phyloP scores from a whole-genome alignment of 305 asterid species.

The Solanum hybrid region DNA sequence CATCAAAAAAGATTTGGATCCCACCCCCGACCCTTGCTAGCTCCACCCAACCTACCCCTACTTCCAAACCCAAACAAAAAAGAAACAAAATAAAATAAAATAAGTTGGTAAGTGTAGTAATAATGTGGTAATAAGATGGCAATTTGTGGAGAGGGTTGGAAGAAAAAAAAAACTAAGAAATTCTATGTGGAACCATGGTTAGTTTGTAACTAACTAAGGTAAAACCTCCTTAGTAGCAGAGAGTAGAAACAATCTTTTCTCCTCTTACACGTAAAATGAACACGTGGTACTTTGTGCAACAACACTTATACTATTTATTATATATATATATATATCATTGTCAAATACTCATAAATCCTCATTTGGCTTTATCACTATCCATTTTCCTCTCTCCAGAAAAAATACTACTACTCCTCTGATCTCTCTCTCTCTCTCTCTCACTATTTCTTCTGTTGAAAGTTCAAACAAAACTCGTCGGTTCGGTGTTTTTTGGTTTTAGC shows the following conservation, averaged over 20 bases:
- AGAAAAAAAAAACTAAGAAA: neutral
- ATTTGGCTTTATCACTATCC: neutral
- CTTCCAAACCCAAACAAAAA: neutral
- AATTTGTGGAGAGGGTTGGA: neutral
- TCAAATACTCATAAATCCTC: neutral
- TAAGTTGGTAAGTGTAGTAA: neutral
- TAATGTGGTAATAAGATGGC: neutral
- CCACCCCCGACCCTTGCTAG: neutral
- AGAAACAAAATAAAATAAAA: neutral
- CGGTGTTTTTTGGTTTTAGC: neutral
- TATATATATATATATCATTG: too few species aligned
- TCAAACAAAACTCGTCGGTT: neutral
- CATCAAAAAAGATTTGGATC: neutral
- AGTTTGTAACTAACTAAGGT: neutral
- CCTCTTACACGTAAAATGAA: neutral
- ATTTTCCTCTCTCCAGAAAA: neutral
- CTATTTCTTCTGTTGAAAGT: neutral
- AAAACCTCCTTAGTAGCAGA: neutral
- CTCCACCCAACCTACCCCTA: neutral
- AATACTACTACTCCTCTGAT: neutral
- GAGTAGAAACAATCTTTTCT: neutral
- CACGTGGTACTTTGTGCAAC: neutral
- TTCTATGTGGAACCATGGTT: neutral
- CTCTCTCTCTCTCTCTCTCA: neutral
- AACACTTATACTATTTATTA: neutral